phyloP scores from a whole-genome alignment of 2,329 filamentous ascomycete genomes.

The Teratosphaeria nubilosa region DNA sequence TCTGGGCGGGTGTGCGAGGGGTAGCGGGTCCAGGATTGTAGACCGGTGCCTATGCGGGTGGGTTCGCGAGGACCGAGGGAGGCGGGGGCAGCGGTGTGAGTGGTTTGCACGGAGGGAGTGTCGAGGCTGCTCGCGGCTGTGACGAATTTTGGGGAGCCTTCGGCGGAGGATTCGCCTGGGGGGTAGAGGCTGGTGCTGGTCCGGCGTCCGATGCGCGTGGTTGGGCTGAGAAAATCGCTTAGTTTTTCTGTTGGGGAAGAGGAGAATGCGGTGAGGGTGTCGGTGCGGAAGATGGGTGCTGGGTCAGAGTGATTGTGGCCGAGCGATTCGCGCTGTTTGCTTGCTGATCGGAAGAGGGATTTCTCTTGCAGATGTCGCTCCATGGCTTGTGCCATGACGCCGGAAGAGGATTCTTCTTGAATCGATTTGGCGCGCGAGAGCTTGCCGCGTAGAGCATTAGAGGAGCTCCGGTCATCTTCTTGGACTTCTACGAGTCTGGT shows the following conservation, averaged over 20 bases:
- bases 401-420: conserved; percentile 9
- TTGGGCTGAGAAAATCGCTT: conserved; percentile 11
- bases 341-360: conserved; percentile 22
- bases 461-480: conserved; percentile 12
- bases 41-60: conserved; percentile 15
- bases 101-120: neutral
- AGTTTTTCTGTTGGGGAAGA: neutral
- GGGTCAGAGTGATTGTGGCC: neutral
- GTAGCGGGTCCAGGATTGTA: conserved; percentile 35
- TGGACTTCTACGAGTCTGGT: conserved; percentile 12
- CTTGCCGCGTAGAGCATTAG: conserved; percentile 5
- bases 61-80: neutral
- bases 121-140: neutral
- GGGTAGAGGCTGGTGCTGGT: neutral
- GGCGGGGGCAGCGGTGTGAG: neutral
- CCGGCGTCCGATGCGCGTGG: neutral
- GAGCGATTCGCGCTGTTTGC: conserved; percentile 15
- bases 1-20: conserved; percentile 36
- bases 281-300: conserved; percentile 11
- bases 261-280: conserved; percentile 1
- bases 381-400: conserved; percentile 24
- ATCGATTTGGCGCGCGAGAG: conserved; percentile 11
- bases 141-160: neutral
- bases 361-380: conserved; percentile 24
- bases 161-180: neutral